Base-by-base conservation (phyloP, 1,284 basidiomycete species). In the Sanghuangporus baumii region DNA sequence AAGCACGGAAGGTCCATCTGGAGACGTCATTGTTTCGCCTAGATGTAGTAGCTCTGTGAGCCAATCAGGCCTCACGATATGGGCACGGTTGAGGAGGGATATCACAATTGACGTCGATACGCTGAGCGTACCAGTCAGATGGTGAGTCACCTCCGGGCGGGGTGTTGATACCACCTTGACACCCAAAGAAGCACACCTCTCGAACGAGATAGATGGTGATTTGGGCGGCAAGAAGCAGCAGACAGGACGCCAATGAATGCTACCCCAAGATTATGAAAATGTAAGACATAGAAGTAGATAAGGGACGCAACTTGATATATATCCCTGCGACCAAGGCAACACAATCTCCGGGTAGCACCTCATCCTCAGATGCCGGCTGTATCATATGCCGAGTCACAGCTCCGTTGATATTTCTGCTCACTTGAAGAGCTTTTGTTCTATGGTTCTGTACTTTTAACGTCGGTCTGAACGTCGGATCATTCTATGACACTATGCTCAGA, bases 41-140 rank as follows among this genome's bases (percentile, higher is more conserved):
- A 83, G 72, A 1, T 78, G 76, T 37, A 88, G 66, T 20, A 88
- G 68, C 59, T 88, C 82, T 6, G 72, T 70, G 34, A 90, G 72
- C 88, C 88, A 90, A 55, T 86, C 84, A 0, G 78, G 76, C 63
- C 78, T 87, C 40, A 86, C 86, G 46, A 89, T 76, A 14, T 80
- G 77, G 11, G 79, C 77, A 0, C 78, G 75, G 11, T 79, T 79
- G 9, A 89, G 71, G 18, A 90, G 76, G 14, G 88, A 88, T 0
- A 78, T 73, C 0, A 81, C 82, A 37, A 84, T 72, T 0, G 75
- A 65, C 1, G 82, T 72, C 9, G 76, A 81, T n/a, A 82, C 74
- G 8, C 76, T 70, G 63, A 80, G 82, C 31, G 77, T 78, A 1
- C 81, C 68, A 2, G 78, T 78, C 55, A 89, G 75, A 69, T 89